Evolutionary conservation across 441 rosid genomes (phyloP).

Genomic region (Viola pubescens): DNA sequence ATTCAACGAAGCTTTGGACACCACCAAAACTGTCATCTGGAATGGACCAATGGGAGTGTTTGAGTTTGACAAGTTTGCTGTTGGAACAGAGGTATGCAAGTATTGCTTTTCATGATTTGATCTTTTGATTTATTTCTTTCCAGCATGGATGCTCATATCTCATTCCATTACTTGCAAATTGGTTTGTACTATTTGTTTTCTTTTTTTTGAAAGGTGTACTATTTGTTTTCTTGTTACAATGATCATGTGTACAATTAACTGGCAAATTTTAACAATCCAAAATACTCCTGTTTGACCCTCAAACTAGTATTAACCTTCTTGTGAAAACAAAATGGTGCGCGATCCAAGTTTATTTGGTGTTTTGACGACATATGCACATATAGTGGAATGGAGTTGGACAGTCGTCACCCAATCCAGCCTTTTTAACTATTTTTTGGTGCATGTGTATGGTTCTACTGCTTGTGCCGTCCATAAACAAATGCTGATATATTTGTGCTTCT

Average conservation of each 20-base stretch:
- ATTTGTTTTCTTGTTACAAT: no score
- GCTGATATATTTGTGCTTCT: constrained; percentile 9
- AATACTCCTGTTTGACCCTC: background rate
- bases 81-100: constrained; percentile 67
- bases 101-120: constrained; percentile 9
- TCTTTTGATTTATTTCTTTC: background rate
- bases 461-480: constrained; percentile 3
- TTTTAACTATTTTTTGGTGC: no score
- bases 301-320: background rate
- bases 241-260: background rate
- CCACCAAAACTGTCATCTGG: constrained; percentile 84
- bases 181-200: no score
- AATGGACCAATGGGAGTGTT: constrained; percentile 97
- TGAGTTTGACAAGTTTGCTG: constrained; percentile 78
- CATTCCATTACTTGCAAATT: background rate
- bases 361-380: no score
- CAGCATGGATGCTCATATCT: constrained; percentile 3
- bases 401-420: no score
- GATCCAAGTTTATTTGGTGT: background rate
- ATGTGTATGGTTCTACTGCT: background rate
- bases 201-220: no score
- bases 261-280: background rate
- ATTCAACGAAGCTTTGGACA: constrained; percentile 59
- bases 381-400: no score
- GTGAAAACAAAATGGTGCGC: background rate